A percentile compares a stretch with the other conserved stretches of the same genome.
Evolutionary conservation across 306 rosid genomes (phyloP).

Genomic region (Quillaja saponaria): DNA sequence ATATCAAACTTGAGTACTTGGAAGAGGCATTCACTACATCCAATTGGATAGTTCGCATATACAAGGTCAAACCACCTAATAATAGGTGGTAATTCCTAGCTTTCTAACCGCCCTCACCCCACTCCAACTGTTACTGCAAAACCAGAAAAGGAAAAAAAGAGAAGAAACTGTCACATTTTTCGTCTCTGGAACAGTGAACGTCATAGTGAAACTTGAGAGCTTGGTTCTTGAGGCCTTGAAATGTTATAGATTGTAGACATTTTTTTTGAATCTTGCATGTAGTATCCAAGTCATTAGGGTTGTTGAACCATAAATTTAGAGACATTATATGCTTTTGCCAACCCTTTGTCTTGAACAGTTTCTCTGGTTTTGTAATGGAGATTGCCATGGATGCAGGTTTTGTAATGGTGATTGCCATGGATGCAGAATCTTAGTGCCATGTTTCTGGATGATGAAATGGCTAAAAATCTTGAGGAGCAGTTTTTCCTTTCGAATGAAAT

Average conservation of each 20-base stretch:
- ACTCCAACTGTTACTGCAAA: background rate
- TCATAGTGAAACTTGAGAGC: slow-evolving; percentile 42
- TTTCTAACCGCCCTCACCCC: background rate
- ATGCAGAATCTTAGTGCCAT: too few species aligned
- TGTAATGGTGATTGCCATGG: too few species aligned
- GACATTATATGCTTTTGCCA: background rate
- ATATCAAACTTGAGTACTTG: slow-evolving; percentile 88
- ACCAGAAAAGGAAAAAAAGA: background rate
- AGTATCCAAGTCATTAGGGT: slow-evolving; percentile 35
- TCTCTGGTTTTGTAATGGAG: too few species aligned
- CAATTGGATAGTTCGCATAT: slow-evolving; percentile 98
- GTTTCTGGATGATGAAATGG: too few species aligned
- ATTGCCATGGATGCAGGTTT: too few species aligned
- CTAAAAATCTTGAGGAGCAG: too few species aligned
- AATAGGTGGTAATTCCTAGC: slow-evolving; percentile 73
- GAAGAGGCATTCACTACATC: slow-evolving; percentile 98
- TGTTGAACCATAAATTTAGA: slow-evolving; percentile 13
- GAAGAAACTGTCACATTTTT: slow-evolving; percentile 3
- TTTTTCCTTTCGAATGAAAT: too few species aligned
- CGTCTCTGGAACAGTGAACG: slow-evolving; percentile 45
- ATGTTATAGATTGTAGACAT: slow-evolving; percentile 32
- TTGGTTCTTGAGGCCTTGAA: slow-evolving; percentile 28
- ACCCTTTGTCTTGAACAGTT: too few species aligned
- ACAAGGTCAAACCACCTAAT: slow-evolving; percentile 96
- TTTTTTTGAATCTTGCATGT: slow-evolving; percentile 36